Conservation (phyloP, 1,284 basidiomycete genomes). For the Trametes hirsuta region DNA sequence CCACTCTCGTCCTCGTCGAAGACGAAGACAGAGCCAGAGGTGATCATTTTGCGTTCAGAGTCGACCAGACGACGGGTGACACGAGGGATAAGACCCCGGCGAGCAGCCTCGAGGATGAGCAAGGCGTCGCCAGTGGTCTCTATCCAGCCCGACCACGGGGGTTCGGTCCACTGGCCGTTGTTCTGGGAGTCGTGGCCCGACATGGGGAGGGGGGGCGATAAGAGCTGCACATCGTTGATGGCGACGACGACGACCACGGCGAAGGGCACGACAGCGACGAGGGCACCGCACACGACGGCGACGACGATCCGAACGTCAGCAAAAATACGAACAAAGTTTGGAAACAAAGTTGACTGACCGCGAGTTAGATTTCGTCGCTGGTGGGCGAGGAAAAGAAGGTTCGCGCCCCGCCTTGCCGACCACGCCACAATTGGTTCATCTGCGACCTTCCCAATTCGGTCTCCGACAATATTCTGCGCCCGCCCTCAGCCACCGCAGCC, state of each 20-base stretch:
- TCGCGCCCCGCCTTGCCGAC: constrained; percentile 34
- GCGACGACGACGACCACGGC: not conserved
- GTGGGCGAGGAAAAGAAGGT: constrained; percentile 34
- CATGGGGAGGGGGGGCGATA: constrained; percentile 28
- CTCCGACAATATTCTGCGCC: constrained; percentile 17
- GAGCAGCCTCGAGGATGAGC: constrained; percentile 93
- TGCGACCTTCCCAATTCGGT: constrained; percentile 18
- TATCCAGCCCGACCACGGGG: constrained; percentile 92
- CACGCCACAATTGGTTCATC: constrained; percentile 27
- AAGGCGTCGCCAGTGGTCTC: constrained; percentile 95
- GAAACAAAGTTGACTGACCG: constrained; percentile 37
- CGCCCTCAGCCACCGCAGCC: constrained; percentile 18
- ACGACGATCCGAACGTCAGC: constrained; percentile 28
- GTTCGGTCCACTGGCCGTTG: constrained; percentile 68
- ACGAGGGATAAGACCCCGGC: constrained; percentile 87
- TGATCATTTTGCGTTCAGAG: constrained; percentile 90
- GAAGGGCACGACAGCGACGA: constrained; percentile 2
- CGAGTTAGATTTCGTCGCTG: constrained; percentile 34
- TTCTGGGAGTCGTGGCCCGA: constrained; percentile 36
- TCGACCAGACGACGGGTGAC: constrained; percentile 95
- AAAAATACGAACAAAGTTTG: constrained; percentile 31
- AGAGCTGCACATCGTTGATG: constrained; percentile 22
- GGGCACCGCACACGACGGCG: constrained; percentile 13
- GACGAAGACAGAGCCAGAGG: constrained; percentile 94
- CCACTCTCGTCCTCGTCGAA: constrained; percentile 98